These are phyloP conservation scores for Aspergillus quadrilineatus DNA, from an alignment of 2,329 filamentous ascomycete genomes.

Conservation along the genomic window DNA sequence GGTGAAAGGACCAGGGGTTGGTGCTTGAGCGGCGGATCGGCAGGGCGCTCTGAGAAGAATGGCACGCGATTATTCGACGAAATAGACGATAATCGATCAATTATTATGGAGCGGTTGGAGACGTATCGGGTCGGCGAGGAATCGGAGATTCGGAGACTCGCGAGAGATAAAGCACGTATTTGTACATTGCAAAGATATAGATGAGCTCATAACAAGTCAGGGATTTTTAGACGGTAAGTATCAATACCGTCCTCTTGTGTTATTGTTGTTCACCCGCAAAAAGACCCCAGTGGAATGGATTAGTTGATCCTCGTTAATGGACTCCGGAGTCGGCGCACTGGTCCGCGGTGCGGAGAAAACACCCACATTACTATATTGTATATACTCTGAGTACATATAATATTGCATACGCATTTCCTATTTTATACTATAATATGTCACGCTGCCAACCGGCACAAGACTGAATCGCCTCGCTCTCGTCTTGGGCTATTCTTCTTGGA, in stretches of 20 bases:
- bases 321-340: neutral
- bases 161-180: neutral
- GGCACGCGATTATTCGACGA: slow-evolving; percentile 4
- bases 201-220: too few relatives aligned
- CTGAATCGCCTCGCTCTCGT: too few relatives aligned
- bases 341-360: neutral
- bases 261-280: neutral
- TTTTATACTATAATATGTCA: too few relatives aligned
- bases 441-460: too few relatives aligned
- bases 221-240: too few relatives aligned
- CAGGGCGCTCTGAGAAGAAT: neutral
- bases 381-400: too few relatives aligned
- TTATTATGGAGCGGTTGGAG: neutral
- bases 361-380: neutral
- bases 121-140: slow-evolving; percentile 1
- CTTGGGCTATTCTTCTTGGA: too few relatives aligned
- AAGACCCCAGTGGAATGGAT: neutral
- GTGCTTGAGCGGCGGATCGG: neutral
- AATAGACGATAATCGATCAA: neutral
- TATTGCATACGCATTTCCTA: too few relatives aligned
- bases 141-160: neutral
- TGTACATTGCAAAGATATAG: neutral
- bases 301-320: neutral
- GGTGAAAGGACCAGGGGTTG: neutral
- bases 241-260: too few relatives aligned